Conservation (phyloP, 371 early-diverging fungal species). For the Sporodiniella umbellata region DNA sequence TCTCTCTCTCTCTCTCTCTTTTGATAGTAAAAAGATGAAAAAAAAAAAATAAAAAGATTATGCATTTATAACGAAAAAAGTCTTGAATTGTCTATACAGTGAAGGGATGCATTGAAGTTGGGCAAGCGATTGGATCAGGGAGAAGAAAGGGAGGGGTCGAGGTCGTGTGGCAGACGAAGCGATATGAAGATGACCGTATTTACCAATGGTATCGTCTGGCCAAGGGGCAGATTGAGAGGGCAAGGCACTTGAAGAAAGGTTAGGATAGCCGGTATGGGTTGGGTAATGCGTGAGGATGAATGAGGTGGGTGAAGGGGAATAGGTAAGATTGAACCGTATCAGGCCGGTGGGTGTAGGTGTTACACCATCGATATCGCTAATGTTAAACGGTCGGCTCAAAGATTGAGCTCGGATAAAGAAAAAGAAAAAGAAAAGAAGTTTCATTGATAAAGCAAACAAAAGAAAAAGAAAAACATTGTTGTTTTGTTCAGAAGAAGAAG, state of each 20-base stretch:
- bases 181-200: constrained; percentile 39
- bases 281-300: constrained; percentile 34
- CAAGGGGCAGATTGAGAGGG: constrained; percentile 40
- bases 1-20: too few species aligned
- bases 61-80: too few species aligned
- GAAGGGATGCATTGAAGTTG: too few species aligned
- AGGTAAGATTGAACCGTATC: too few species aligned
- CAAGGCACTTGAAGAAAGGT: constrained; percentile 27
- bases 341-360: not conserved
- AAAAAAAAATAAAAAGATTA: too few species aligned
- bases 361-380: not conserved
- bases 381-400: not conserved
- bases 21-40: too few species aligned
- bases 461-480: not conserved
- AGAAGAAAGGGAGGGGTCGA: not conserved
- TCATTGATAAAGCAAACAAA: not conserved
- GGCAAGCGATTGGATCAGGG: too few species aligned
- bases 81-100: too few species aligned
- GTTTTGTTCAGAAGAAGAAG: too few species aligned
- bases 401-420: not conserved
- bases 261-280: constrained; percentile 16
- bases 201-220: constrained; percentile 44
- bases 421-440: not conserved
- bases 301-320: constrained; percentile 27
- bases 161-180: constrained; percentile 12